Conservation (phyloP, 257 asterid species). For the Cruciata laevipes region DNA sequence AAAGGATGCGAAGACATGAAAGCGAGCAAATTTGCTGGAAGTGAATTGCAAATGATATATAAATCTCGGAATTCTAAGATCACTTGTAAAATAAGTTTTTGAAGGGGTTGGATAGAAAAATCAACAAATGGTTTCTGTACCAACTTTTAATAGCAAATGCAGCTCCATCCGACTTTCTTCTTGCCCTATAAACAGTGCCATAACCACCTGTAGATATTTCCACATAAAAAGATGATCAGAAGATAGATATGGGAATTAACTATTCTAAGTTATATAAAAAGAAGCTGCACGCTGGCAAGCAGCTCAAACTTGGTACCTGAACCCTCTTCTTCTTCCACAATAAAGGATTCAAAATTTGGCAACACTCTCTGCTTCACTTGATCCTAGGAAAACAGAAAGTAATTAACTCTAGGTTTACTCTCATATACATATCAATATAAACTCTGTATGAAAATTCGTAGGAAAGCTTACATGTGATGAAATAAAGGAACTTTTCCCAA, state of each 20-base stretch:
- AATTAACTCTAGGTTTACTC: constrained; percentile 4
- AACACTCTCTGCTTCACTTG: constrained; percentile 34
- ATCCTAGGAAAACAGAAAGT: constrained; percentile 37
- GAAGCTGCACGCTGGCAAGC: background rate
- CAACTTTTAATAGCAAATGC: constrained; percentile 84
- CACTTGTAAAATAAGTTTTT: background rate
- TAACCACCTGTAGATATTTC: constrained; percentile 72
- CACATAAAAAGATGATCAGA: constrained; percentile 18
- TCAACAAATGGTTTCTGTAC: constrained; percentile 17
- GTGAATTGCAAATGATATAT: background rate
- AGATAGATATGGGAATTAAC: background rate
- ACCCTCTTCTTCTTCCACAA: constrained; percentile 87
- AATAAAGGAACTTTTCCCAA: constrained; percentile 24
- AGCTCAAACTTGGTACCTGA: constrained; percentile 50
- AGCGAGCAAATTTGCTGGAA: background rate
- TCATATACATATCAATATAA: constrained; percentile 7
- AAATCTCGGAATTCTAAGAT: background rate
- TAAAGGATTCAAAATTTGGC: constrained; percentile 60
- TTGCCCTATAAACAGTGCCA: constrained; percentile 91
- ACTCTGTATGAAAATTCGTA: constrained; percentile 5
- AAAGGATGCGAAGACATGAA: background rate
- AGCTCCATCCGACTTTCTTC: constrained; percentile 68
- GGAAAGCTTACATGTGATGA: constrained; percentile 38
- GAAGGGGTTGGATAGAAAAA: background rate
- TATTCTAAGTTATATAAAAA: background rate